Percentiles rank a stretch among this genome's conserved stretches.
These are phyloP conservation scores for Plasmodium yoelii DNA, from an alignment of 169 alveolate species.

Conservation along the genomic window DNA sequence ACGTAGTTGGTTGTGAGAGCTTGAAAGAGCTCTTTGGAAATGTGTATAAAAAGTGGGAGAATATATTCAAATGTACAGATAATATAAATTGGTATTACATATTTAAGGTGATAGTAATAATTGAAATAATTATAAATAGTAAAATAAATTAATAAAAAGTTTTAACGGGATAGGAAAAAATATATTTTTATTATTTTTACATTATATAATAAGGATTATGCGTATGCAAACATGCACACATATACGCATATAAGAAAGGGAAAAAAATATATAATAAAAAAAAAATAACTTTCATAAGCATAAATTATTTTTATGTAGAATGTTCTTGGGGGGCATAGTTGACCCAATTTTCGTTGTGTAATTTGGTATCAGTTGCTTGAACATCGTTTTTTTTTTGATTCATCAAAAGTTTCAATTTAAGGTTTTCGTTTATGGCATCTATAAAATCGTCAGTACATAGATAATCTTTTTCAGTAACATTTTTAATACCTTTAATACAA, in stretches of 20 bases:
- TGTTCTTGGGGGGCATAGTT: conserved; percentile 83
- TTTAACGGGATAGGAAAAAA: no score
- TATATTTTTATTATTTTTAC: no score
- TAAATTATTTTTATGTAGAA: conserved; percentile 36
- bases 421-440: conserved; percentile 79
- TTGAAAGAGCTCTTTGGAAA: no score
- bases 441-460: conserved; percentile 78
- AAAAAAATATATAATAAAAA: conserved; percentile 2
- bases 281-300: not conserved
- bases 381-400: conserved; percentile 57
- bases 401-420: conserved; percentile 63
- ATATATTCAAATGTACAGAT: no score
- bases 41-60: no score
- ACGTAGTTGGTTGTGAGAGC: no score
- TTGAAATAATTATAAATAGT: no score
- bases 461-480: conserved; percentile 78
- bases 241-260: not conserved
- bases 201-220: no score
- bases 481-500: conserved; percentile 61
- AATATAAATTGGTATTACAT: no score
- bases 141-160: no score
- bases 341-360: conserved; percentile 80
- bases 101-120: no score
- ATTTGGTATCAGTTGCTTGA: conserved; percentile 49
- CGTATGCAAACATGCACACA: not conserved